Evolutionary conservation across 2,329 filamentous ascomycete species (phyloP), one percentile per base, ranked within the genome.

Genomic region (Diplodia sapinea): DNA sequence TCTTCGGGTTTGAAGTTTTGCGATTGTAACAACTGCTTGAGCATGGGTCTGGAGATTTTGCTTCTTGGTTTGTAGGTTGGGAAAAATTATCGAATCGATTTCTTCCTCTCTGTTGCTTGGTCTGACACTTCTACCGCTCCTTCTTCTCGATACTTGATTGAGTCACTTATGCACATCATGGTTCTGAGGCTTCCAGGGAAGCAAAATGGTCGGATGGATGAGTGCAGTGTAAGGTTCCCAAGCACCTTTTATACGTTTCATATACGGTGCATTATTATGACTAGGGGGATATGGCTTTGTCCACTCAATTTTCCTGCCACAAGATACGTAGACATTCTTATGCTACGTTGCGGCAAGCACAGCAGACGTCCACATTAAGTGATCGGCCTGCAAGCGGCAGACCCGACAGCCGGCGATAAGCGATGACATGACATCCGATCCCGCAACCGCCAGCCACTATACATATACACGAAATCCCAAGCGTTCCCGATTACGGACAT

Each of bases 401-500:
- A 26, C 55, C 55, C 55, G 55, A 59, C 15, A 59, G 13, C 55
- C 55, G 38, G 8, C 20, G 55, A 59, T 59, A 59, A 59, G 55
- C 55, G 55, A 36, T 47, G 55, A 23, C 36, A 59, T 59, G 20
- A 59, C 36, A 29, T 36, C 38, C n/a, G 55, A 59, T 59, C 13
- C 55, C 55, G 36, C 55, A 47, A 29, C 55, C n/a, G 31, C 36
- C 40, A 40, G 23, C 54, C 4, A 15, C 12, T 43, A 2, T 59
- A 47, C 36, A 59, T 47, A 47, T 26, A 47, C 20, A 4, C 9
- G 26, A 9, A 26, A 12, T 9, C 9, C 5, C 55, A 1, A 15
- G 5, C 12, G 6, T 31, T 29, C 11, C 20, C 23, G 8, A 12
- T 17, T 47, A 2, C n/a, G 7, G n/a, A 9, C 43, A 11, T 26